phyloP scores from a whole-genome alignment of 1,284 basidiomycete species.

The Cryptococcus depauperatus region DNA sequence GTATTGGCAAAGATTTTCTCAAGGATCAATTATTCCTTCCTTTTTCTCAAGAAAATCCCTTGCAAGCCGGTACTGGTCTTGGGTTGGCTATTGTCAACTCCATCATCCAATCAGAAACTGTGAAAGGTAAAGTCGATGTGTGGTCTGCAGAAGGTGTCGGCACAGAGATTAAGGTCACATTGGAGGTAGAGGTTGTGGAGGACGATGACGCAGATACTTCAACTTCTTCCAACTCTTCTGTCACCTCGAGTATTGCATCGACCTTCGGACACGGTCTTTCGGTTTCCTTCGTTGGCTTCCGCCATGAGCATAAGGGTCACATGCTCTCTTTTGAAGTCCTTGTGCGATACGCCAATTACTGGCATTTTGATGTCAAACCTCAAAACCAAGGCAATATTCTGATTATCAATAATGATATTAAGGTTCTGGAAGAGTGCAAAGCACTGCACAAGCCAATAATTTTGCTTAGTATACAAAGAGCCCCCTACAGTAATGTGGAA shows the following conservation, averaged over 20 bases:
- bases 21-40: conserved; percentile 96
- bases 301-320: conserved; percentile 58
- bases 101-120: conserved; percentile 67
- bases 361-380: conserved; percentile 59
- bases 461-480: conserved; percentile 61
- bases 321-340: conserved; percentile 60
- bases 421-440: conserved; percentile 53
- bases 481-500: conserved; percentile 49
- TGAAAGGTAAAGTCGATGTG: conserved; percentile 63
- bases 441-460: conserved; percentile 19
- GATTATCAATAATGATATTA: conserved; percentile 71
- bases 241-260: conserved; percentile 5
- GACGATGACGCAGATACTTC: conserved; percentile 28
- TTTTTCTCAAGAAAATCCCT: conserved; percentile 66
- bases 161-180: conserved; percentile 86
- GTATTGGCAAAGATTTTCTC: conserved; percentile 77
- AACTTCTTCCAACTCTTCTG: conserved; percentile 8
- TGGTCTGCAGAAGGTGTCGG: conserved; percentile 66
- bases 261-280: conserved; percentile 48
- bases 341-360: conserved; percentile 64
- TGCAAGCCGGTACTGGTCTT: conserved; percentile 84
- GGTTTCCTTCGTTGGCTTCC: conserved; percentile 68
- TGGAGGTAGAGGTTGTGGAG: conserved; percentile 60
- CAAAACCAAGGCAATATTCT: conserved; percentile 60
- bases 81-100: conserved; percentile 96